Evolutionary conservation across 345 rosid species (phyloP).

Genomic region (Arabidopsis arenosa): DNA sequence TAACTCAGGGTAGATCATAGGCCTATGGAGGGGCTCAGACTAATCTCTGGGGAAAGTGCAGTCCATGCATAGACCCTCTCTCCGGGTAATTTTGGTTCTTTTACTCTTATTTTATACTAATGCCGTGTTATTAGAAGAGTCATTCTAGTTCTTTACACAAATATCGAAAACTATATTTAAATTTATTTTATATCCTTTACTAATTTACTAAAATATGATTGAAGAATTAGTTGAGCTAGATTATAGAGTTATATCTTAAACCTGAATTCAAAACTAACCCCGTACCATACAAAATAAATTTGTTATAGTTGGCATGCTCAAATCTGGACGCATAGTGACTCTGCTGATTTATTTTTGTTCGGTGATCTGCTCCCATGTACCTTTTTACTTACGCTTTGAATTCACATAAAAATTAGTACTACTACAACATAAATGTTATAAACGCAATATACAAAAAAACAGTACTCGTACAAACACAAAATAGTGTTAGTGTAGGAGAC

Average conservation of each 20-base stretch:
- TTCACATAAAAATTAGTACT: conserved; percentile 23
- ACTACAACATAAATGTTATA: conserved; percentile 3
- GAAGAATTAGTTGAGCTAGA: neutral
- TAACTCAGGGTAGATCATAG: no score
- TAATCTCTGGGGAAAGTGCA: no score
- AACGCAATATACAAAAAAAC: conserved; percentile 29
- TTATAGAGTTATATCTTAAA: conserved; percentile 17
- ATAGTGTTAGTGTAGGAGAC: conserved; percentile 14
- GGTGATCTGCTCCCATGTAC: conserved; percentile 30
- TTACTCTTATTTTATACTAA: neutral
- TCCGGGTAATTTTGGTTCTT: neutral
- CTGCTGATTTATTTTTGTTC: conserved; percentile 15
- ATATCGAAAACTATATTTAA: neutral
- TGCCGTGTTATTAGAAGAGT: neutral
- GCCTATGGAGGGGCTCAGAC: no score
- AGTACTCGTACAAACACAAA: conserved; percentile 19
- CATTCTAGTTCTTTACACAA: neutral
- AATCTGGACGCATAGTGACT: conserved; percentile 24
- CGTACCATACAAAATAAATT: neutral
- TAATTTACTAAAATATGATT: no score
- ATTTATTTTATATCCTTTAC: neutral
- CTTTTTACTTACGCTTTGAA: conserved; percentile 12
- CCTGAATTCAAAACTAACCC: conserved; percentile 1
- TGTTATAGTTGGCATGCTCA: conserved; percentile 33
- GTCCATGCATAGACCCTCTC: no score